Base-by-base conservation (phyloP, 2,329 filamentous ascomycete species). In the Calonectria leucothoes region DNA sequence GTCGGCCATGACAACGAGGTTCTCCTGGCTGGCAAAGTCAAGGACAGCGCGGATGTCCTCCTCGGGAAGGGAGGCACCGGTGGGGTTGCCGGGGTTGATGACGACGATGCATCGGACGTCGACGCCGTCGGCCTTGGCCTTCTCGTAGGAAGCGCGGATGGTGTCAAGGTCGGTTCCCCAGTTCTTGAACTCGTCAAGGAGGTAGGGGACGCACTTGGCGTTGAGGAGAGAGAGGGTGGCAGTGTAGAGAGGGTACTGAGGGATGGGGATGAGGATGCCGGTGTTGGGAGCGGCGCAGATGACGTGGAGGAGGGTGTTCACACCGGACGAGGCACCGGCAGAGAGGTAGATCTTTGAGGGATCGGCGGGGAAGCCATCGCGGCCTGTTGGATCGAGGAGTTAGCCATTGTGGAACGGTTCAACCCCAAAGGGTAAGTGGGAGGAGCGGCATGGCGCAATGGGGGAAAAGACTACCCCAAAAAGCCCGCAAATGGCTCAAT, bases 11-110 rank as follows among this genome's bases (percentile, higher is more conserved):
- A 98, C 89, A 70, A 98, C 95, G 31, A 99, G 90, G 79, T 93
- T 92, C 88, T 98, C 92, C 84, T 96, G 89, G 33, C 92, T 93
- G 48, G 97, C 96, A 76, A 98, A 94, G 76, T 97, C 92, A 78
- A 98, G 90, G n/a, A 98, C 94, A 66, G 90, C 89, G 81, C 93
- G 92, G 84, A 99, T 93, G 82, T 98, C 95, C 25, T 92, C 89
- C 77, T 94, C 90, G 42, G 93, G 88, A 23, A 99, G 91, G 67
- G 93, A 97, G 65, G 95, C 95, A 78, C 97, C 97, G 3, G 97
- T 99, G 4, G 97, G 97, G 87, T 99, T 99, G 73, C 97, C 97
- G 0, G 97, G 97, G 90, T 99, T 99, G 89, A 99, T 99, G 81
- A 99, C 93, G 78, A 97, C 96, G 79, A 99, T 95, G 79, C 95